phyloP scores from a whole-genome alignment of 192 early-diverging fungal species.

The Dissophora ornata region DNA sequence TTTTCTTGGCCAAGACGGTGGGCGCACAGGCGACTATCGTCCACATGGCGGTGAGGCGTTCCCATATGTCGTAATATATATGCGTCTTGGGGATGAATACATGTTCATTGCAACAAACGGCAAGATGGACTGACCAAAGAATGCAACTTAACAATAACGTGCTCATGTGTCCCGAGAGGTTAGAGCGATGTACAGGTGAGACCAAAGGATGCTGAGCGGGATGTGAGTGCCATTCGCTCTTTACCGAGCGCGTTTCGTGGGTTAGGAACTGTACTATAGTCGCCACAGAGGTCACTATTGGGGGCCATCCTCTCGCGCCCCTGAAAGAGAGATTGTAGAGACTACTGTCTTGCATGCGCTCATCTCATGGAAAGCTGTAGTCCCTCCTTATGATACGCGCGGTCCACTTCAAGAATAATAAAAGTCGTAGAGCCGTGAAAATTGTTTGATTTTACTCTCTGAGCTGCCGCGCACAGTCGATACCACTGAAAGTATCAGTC shows the following conservation, averaged over 20 bases:
- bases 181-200: constrained; percentile 31
- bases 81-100: too few relatives aligned
- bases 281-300: constrained; percentile 39
- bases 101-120: neutral
- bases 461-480: too few relatives aligned
- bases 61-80: constrained; percentile 22
- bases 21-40: constrained; percentile 37
- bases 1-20: constrained; percentile 40
- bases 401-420: too few relatives aligned
- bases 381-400: too few relatives aligned
- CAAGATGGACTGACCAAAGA: neutral
- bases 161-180: constrained; percentile 23
- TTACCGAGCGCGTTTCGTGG: constrained; percentile 31
- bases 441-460: too few relatives aligned
- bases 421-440: too few relatives aligned
- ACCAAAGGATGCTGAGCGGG: constrained; percentile 40
- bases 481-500: too few relatives aligned
- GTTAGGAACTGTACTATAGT: constrained; percentile 19
- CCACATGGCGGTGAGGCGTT: constrained; percentile 41
- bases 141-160: constrained; percentile 21
- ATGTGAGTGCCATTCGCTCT: constrained; percentile 30
- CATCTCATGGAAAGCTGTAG: too few relatives aligned
- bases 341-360: too few relatives aligned
- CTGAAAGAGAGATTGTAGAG: too few relatives aligned
- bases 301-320: too few relatives aligned